Evolutionary conservation across 352 stramenopile genomes (phyloP), one percentile per base, ranked within the genome.

Genomic region (Pythium aphanidermatum): DNA sequence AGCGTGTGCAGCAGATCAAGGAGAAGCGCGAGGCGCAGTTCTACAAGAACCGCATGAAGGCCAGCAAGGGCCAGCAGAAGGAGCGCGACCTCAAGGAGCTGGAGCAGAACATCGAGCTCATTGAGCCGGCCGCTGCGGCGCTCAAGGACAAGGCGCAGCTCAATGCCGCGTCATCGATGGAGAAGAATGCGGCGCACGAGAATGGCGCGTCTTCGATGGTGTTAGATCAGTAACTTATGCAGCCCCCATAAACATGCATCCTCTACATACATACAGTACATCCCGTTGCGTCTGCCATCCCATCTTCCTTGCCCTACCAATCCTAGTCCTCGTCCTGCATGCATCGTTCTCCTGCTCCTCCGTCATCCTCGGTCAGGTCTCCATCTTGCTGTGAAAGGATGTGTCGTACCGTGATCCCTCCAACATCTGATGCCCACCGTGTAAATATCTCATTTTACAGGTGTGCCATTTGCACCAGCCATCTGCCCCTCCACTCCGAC

Each of bases 31-130:
- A 99, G 78, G 72, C 87, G 48, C 79, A 86, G 32, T 99, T 98
- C 87, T 98, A 98, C 83, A 95, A 97, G 58, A 98, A 97, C 70
- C 89, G 92, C 63, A 98, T 98, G 92, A 93, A 94, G 71, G 60
- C 73, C 46, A 84, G 61, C 67, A 91, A 86, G 69, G 62, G 60
- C 52, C 72, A 84, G 48, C 67, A 79, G 39, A 91, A 94, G 70
- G 62, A 69, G 39, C 77, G 79, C 60, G 82, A 94, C 48, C 53
- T 91, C 53, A 70, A 70, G 61, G 82, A 92, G 46, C 55, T 95
- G 35, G 76, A 90, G 67, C 64, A 92, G 53, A 89, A 92, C 59
- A 92, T 94, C 46, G 47, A 61, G 56, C 74, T 95, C 48, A 90
- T 95, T 58, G 65, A 92, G 62, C 80, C 84, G 28, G 80, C 73